Evolutionary conservation across 768 basidiomycete species (phyloP).

Genomic region (Lyophyllum decastes): DNA sequence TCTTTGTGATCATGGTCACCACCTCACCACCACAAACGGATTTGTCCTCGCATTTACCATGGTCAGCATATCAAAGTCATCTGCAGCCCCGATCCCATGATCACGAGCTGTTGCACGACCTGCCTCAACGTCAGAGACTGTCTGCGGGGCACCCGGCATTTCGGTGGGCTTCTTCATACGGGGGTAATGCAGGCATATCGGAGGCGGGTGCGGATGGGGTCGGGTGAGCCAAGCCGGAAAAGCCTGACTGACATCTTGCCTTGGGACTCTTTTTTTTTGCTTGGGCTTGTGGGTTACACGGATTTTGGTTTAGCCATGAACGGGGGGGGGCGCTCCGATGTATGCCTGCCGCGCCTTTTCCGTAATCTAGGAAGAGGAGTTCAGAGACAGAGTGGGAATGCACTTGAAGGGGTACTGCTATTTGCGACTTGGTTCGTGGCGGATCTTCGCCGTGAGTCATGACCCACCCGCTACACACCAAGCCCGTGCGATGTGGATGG

Average conservation of each 20-base stretch:
- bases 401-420: neutral
- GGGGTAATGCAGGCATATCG: neutral
- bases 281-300: no score
- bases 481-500: neutral
- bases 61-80: neutral
- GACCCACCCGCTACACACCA: neutral
- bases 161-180: neutral
- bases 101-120: no score
- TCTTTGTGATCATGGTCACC: neutral
- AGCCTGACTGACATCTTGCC: no score
- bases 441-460: neutral
- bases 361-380: neutral
- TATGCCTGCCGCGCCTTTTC: neutral
- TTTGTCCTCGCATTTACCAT: neutral
- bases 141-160: neutral
- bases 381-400: no score
- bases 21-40: neutral
- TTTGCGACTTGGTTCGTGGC: neutral
- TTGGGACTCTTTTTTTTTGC: no score
- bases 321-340: no score
- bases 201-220: neutral
- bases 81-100: neutral
- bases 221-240: neutral
- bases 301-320: no score
- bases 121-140: neutral